A percentile compares a stretch with the other conserved stretches of the same genome.
Conservation (phyloP, 2,329 filamentous ascomycete species). For the Colletotrichum somersetense region DNA sequence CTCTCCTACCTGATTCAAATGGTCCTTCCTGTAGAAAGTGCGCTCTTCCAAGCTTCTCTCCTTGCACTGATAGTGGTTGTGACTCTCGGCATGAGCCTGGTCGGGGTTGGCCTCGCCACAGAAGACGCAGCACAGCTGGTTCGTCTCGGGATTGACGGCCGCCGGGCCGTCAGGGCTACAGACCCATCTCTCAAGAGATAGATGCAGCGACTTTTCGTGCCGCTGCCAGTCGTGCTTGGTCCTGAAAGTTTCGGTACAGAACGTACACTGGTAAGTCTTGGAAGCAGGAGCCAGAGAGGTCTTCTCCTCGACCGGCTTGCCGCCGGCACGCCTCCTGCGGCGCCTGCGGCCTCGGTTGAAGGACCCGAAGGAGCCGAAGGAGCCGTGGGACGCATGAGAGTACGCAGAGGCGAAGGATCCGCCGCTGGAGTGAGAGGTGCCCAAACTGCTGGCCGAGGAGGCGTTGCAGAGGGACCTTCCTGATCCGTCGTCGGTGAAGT, state of each 20-base stretch:
- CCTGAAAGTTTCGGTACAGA: constrained; percentile 76
- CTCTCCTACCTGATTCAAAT: constrained; percentile 62
- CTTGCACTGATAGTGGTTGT: constrained; percentile 74
- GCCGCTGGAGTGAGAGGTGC: constrained; percentile 71
- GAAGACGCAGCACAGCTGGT: constrained; percentile 69
- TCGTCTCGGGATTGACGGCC: constrained; percentile 70
- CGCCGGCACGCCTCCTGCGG: constrained; percentile 60
- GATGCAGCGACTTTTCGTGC: constrained; percentile 76
- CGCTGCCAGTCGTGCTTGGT: constrained; percentile 79
- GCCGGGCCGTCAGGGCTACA: constrained; percentile 70
- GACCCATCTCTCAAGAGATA: constrained; percentile 75
- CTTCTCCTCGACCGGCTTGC: constrained; percentile 53
- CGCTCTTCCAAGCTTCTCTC: constrained; percentile 73
- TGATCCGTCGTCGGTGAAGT: constrained; percentile 72
- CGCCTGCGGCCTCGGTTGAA: constrained; percentile 62
- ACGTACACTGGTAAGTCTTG: constrained; percentile 75
- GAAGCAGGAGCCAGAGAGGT: constrained; percentile 56
- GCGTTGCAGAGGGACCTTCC: constrained; percentile 68
- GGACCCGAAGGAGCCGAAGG: constrained; percentile 66
- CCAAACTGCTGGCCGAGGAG: constrained; percentile 71
- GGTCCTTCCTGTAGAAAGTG: constrained; percentile 76
- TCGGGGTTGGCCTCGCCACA: constrained; percentile 69
- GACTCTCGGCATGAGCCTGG: constrained; percentile 67
- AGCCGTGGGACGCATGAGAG: constrained; percentile 69
- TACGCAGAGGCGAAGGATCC: constrained; percentile 70